Evolutionary conservation across 208 protist genomes (phyloP).

Genomic region (Herpetomonas tarakana): DNA sequence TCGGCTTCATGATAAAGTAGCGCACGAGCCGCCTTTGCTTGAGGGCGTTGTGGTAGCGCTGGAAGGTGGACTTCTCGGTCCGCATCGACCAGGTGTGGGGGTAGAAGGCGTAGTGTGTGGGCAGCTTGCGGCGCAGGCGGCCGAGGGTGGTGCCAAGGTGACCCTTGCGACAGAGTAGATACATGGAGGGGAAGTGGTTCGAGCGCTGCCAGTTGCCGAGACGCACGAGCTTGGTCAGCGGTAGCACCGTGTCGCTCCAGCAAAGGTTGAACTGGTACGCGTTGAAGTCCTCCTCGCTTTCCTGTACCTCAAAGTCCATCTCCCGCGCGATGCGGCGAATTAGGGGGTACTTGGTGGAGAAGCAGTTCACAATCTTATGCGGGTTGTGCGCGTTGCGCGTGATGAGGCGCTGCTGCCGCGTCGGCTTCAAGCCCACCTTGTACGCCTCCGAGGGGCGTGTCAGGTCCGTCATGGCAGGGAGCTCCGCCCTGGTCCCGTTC

Average conservation of each 20-base stretch:
- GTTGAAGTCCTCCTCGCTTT: constrained; percentile 76
- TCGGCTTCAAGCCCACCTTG: constrained; percentile 29
- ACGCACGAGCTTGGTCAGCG: constrained; percentile 82
- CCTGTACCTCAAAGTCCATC: constrained; percentile 71
- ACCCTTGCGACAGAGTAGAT: constrained; percentile 91
- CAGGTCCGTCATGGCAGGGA: constrained; percentile 32
- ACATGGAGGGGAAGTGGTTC: constrained; percentile 96
- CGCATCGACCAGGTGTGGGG: constrained; percentile 89
- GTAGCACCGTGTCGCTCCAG: constrained; percentile 93
- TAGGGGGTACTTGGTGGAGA: constrained; percentile 81
- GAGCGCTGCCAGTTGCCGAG: constrained; percentile 92
- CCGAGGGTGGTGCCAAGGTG: constrained; percentile 92
- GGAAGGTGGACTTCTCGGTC: constrained; percentile 72
- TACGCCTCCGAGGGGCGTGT: constrained; percentile 36
- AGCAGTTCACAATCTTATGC: constrained; percentile 66
- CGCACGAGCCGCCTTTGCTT: constrained; percentile 44
- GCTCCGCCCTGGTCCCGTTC: constrained; percentile 5
- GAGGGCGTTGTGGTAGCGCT: constrained; percentile 52
- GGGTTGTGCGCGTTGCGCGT: constrained; percentile 31
- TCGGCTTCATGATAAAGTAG: constrained; percentile 96
- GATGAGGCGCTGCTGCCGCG: constrained; percentile 16
- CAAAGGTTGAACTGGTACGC: constrained; percentile 92
- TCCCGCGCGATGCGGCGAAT: constrained; percentile 70
- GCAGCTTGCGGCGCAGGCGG: constrained; percentile 69
- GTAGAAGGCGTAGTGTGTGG: constrained; percentile 88